These are phyloP conservation scores for Lactifluus hygrophoroides DNA, from an alignment of 768 basidiomycete genomes.

Conservation along the genomic window DNA sequence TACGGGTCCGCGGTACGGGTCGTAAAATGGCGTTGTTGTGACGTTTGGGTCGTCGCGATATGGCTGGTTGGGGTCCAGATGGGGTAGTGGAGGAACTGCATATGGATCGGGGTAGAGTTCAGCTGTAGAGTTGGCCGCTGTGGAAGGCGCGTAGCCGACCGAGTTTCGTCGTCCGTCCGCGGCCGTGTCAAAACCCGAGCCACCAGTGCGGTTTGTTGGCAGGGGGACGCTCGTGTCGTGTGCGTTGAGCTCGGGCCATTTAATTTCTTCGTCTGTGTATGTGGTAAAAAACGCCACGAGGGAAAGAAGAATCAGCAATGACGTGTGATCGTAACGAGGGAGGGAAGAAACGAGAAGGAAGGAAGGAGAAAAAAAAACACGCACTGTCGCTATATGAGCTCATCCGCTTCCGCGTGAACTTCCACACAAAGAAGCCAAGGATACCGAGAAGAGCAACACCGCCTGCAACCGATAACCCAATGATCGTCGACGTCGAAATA, in stretches of 20 bases:
- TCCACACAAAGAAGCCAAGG: constrained; percentile 75
- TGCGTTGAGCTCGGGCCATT: constrained; percentile 82
- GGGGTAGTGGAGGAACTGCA: constrained; percentile 75
- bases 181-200: constrained; percentile 63
- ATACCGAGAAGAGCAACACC: constrained; percentile 68
- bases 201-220: constrained; percentile 60
- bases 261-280: constrained; percentile 66
- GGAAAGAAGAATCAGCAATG: constrained; percentile 6
- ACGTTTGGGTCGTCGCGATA: constrained; percentile 65
- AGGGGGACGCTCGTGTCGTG: constrained; percentile 43
- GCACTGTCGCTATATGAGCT: constrained; percentile 65
- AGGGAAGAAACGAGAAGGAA: neutral
- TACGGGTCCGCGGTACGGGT: constrained; percentile 74
- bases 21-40: constrained; percentile 40
- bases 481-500: constrained; percentile 62
- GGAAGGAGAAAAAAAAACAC: constrained; percentile 25
- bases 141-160: constrained; percentile 40
- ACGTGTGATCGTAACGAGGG: constrained; percentile 5
- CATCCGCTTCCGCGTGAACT: constrained; percentile 74
- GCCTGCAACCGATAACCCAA: constrained; percentile 75
- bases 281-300: neutral
- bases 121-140: constrained; percentile 37
- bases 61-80: constrained; percentile 68
- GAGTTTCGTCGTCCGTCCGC: constrained; percentile 44
- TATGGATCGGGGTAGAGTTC: constrained; percentile 57